Evolutionary conservation across 2,329 filamentous ascomycete genomes (phyloP).

Genomic region (Diplodia mutila): DNA sequence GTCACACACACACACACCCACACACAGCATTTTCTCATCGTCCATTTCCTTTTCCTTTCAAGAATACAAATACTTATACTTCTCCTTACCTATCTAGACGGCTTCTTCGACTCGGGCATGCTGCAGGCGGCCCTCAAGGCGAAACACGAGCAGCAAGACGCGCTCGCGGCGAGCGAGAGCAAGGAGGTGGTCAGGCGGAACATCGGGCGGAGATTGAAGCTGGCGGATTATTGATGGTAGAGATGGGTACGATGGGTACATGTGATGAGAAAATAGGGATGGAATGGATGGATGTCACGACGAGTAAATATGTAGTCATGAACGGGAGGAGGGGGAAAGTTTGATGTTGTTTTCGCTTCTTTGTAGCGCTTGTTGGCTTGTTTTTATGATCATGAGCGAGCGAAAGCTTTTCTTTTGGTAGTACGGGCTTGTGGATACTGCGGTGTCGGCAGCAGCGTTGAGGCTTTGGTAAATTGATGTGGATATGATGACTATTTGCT

Average conservation of each 20-base stretch:
- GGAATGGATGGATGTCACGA: not conserved
- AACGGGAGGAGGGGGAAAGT: too few species aligned
- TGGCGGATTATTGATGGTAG: constrained; percentile 67
- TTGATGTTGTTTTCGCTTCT: not conserved
- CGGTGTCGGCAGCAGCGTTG: not conserved
- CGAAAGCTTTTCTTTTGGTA: not conserved
- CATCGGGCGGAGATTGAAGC: constrained; percentile 72
- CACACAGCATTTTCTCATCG: not conserved
- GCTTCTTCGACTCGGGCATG: constrained; percentile 98
- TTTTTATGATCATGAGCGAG: not conserved
- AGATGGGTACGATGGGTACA: too few species aligned
- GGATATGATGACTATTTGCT: not conserved
- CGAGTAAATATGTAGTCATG: too few species aligned
- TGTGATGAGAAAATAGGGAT: too few species aligned
- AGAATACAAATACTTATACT: not conserved
- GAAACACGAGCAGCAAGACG: constrained; percentile 55
- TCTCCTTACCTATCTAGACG: constrained; percentile 62
- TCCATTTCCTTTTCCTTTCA: not conserved
- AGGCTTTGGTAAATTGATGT: not conserved
- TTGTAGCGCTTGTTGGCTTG: not conserved
- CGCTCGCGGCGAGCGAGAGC: constrained; percentile 55
- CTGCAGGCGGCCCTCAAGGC: constrained; percentile 84
- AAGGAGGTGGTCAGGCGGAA: constrained; percentile 68
- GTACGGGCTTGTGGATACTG: not conserved
- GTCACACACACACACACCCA: too few species aligned